Evolutionary conservation across 2,329 filamentous ascomycete genomes (phyloP), one percentile per base, ranked within the genome.

Genomic region (Stemphylium vesicarium): DNA sequence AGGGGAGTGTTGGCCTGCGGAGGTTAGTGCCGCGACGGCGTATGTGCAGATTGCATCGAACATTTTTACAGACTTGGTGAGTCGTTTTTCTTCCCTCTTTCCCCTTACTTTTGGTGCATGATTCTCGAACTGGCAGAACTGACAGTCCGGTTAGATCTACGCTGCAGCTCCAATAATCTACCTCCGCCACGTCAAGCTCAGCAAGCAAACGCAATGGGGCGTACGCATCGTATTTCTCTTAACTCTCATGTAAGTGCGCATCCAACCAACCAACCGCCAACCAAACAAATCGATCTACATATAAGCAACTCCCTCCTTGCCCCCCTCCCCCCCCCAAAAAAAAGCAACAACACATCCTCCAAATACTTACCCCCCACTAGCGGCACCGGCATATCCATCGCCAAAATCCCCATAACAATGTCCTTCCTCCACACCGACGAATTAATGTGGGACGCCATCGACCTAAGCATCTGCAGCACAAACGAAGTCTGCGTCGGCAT

Each of bases 401-500:
- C 51, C 9, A 58, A 54, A 35, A 54, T 43, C 37, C 47, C 47
- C 22, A 48, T 45, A 11, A 55, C 56, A 13, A 41, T 29, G 26
- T 55, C 24, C 26, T 52, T 49, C 26, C 33, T 51, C 11, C 47
- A 32, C 7, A 50, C 49, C 4, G 46, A 38, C n/a, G 56, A 62
- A 35, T 16, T 50, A 13, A 54, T 47, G 42, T 62, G 57, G 46
- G 53, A 59, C 15, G 44, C 53, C 12, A 52, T 58, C 35, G 48
- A 52, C 35, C 16, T 63, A 1, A 51, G 41, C 41, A 59, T 63
- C 39, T 63, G 55, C 50, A 50, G 46, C 35, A 50, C 53, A 35
- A 57, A 55, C 32, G 57, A 62, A 42, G 51, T 62, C 24, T 57
- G 51, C n/a, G 43, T 62, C 32, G 56, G 57, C 13, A 58, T 64